Evolutionary conservation across 2,329 filamentous ascomycete species (phyloP).

Genomic region (Aspergillus brunneoviolaceus): DNA sequence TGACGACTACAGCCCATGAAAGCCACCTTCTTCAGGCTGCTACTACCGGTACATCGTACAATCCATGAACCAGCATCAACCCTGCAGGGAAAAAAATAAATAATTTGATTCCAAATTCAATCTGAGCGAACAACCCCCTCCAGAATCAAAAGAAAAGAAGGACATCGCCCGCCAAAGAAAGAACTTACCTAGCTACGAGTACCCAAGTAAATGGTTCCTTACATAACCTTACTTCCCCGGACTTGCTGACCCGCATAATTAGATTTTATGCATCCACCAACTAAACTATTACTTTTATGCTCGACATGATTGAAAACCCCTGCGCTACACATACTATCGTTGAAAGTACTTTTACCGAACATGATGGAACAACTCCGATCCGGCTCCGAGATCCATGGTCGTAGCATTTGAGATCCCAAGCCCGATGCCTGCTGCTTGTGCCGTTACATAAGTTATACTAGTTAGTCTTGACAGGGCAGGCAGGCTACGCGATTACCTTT

Average conservation of each 20-base stretch:
- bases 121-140: neutral
- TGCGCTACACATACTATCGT: neutral
- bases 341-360: neutral
- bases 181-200: neutral
- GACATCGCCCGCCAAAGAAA: neutral
- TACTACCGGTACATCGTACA: neutral
- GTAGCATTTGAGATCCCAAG: neutral
- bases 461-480: no score
- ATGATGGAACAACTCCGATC: neutral
- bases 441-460: no score
- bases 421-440: neutral
- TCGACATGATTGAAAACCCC: neutral
- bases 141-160: neutral
- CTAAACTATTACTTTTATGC: neutral
- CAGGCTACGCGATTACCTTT: no score
- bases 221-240: conserved; percentile 6
- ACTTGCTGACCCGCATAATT: conserved; percentile 1
- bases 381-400: neutral
- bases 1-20: neutral
- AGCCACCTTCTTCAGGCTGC: neutral
- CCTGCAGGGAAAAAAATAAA: neutral
- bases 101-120: neutral
- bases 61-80: neutral
- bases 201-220: conserved; percentile 7
- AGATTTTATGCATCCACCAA: neutral